Evolutionary conservation across 768 basidiomycete genomes (phyloP).

Genomic region (Candolleomyces eurysporus): DNA sequence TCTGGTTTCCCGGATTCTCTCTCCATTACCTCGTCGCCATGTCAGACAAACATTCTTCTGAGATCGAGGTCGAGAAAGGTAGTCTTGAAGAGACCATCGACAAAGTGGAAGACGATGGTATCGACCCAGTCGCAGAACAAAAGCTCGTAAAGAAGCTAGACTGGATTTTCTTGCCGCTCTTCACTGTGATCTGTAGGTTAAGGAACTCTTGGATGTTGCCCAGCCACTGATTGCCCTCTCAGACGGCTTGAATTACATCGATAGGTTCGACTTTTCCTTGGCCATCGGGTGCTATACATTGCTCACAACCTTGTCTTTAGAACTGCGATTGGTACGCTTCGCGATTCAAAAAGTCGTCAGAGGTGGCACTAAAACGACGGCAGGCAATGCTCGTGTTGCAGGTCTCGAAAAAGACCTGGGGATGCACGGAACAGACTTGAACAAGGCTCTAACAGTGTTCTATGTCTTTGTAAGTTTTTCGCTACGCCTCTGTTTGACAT

Average conservation of each 20-base stretch:
- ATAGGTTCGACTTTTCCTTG: background rate
- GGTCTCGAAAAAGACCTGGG: slow-evolving; percentile 39
- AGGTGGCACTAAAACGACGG: background rate
- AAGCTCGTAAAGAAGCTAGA: slow-evolving; percentile 36
- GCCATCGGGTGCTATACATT: background rate
- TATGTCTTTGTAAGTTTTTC: slow-evolving; percentile 31
- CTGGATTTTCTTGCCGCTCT: slow-evolving; percentile 32
- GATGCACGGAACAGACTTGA: slow-evolving; percentile 40
- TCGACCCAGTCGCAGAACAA: slow-evolving; percentile 31
- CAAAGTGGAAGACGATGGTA: slow-evolving; percentile 1
- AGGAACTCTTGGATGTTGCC: background rate
- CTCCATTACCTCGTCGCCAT: background rate
- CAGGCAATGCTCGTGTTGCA: slow-evolving; percentile 23
- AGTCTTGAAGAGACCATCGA: background rate
- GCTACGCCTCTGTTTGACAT: background rate
- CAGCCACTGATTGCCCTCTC: background rate
- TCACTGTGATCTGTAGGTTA: slow-evolving; percentile 36
- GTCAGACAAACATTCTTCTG: background rate
- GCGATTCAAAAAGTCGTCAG: background rate
- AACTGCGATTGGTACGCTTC: background rate
- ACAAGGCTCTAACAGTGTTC: slow-evolving; percentile 40
- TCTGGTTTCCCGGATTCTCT: background rate
- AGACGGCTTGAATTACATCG: slow-evolving; percentile 32
- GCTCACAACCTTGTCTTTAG: background rate
- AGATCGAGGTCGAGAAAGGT: background rate